These are phyloP conservation scores for Malassezia arunalokei DNA, from an alignment of 1,284 basidiomycete genomes.

Conservation along the genomic window DNA sequence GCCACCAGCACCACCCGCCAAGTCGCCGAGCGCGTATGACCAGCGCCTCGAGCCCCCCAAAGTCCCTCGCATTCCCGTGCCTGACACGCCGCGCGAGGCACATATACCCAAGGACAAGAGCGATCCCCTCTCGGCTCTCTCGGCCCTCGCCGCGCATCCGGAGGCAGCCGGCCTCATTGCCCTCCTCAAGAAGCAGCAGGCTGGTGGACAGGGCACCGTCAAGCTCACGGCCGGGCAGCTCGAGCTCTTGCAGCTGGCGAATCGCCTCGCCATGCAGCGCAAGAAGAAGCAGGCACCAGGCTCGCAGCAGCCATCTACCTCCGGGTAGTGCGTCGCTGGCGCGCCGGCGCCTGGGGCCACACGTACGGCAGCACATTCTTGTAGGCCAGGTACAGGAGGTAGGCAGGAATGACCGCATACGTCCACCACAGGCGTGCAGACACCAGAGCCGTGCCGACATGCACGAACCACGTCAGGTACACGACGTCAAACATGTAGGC, in stretches of 20 bases:
- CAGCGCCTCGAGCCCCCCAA: constrained; percentile 12
- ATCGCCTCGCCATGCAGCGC: constrained; percentile 29
- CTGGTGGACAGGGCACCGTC: constrained; percentile 22
- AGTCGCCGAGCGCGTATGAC: constrained; percentile 1
- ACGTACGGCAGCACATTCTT: constrained; percentile 37
- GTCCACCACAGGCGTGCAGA: constrained; percentile 15
- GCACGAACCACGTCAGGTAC: constrained; percentile 47
- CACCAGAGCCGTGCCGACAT: constrained; percentile 39
- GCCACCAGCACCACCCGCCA: neutral
- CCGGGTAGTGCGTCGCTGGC: constrained; percentile 10
- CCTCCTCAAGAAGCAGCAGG: constrained; percentile 36
- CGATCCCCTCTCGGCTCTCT: constrained; percentile 31
- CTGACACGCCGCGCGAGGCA: neutral
- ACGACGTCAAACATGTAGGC: constrained; percentile 46
- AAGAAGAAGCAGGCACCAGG: constrained; percentile 16
- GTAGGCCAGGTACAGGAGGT: constrained; percentile 38
- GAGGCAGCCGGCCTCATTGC: constrained; percentile 39
- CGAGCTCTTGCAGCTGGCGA: constrained; percentile 40
- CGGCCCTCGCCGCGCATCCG: constrained; percentile 33
- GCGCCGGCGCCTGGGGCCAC: constrained; percentile 26
- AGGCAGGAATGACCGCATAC: constrained; percentile 36
- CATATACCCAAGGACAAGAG: constrained; percentile 2
- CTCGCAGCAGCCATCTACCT: neutral
- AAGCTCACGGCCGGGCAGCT: constrained; percentile 39
- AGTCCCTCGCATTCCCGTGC: constrained; percentile 11